phyloP scores from a whole-genome alignment of 73 alveolate species.

The Breviolum minutum region DNA sequence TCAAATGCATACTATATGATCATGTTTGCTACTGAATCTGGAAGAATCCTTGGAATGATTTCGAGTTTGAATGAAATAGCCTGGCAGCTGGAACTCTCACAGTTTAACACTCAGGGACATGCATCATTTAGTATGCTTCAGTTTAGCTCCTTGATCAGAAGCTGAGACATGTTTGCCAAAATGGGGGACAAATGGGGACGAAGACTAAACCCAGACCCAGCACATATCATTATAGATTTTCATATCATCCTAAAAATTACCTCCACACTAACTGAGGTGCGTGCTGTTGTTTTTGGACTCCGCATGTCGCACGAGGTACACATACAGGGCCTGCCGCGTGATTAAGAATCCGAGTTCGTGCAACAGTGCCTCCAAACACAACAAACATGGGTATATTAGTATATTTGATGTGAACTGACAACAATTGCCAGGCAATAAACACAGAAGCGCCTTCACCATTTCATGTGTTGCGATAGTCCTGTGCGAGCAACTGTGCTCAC shows the following conservation, averaged over 20 bases:
- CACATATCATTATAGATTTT: no score
- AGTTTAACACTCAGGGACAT: not conserved
- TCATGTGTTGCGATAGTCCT: conserved; percentile 71
- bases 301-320: conserved; percentile 92
- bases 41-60: not conserved
- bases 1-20: no score
- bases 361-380: not conserved
- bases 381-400: not conserved
- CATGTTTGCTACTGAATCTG: not conserved
- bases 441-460: conserved; percentile 73
- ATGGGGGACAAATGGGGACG: no score
- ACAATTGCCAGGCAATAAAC: not conserved
- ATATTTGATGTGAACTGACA: not conserved
- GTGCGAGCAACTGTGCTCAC: not conserved
- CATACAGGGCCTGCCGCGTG: conserved; percentile 68
- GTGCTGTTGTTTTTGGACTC: conserved; percentile 82
- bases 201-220: no score
- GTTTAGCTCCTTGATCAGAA: no score
- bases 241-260: not conserved
- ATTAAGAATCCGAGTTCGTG: not conserved
- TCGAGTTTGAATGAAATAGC: no score
- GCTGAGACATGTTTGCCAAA: no score
- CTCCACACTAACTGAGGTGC: not conserved
- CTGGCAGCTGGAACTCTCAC: no score
- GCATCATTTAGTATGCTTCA: not conserved